Evolutionary conservation across 2,329 filamentous ascomycete genomes (phyloP), one percentile per base, ranked within the genome.

Genomic region (Thermothelomyces thermophilus): DNA sequence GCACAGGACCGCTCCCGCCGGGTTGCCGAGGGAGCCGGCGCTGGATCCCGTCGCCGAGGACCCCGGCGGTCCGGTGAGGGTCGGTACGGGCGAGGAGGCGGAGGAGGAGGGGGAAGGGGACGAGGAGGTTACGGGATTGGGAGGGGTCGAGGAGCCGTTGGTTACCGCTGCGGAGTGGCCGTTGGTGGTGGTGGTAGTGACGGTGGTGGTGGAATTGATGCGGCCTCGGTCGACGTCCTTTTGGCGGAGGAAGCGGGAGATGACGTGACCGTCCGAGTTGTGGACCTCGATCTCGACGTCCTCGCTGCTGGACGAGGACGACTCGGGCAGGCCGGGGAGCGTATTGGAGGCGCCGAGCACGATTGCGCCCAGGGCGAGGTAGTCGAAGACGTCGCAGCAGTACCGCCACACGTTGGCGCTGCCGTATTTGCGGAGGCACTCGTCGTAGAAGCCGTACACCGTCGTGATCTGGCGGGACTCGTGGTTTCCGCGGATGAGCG

Each of bases 351-450:
- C 90, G 57, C 93, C 93, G n/a, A 95, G 80, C 6, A 93, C 87
- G 57, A 95, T 83, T 41, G 90, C 90, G 46, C 88, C 90, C 5
- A 96, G 80, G 5, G 90, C 89, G 19, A 98, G 82, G 67, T 96
- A 97, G 70, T 98, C 91, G 65, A 98, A 98, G 3, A 97, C 87
- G 62, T 98, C 93, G 70, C 90, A 96, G 73, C 90, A 98, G 65
- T 96, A 91, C 48, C 88, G 80, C 91, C 91, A 97, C 1, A 97
- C 91, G 62, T 96, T 97, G 33, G 91, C 90, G 64, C 86, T 95
- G 53, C 91, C 91, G 64, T 97, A 97, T 70, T 97, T 97, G 47
- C 91, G 79, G 56, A 96, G 76, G 63, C 91, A 97, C 71, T 97
- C 91, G 64, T 97, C 91, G 72, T 97, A 97, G 73, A 97, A 97